Conservation (phyloP, 2,329 filamentous ascomycete species). For the Parastagonospora nodorum region DNA sequence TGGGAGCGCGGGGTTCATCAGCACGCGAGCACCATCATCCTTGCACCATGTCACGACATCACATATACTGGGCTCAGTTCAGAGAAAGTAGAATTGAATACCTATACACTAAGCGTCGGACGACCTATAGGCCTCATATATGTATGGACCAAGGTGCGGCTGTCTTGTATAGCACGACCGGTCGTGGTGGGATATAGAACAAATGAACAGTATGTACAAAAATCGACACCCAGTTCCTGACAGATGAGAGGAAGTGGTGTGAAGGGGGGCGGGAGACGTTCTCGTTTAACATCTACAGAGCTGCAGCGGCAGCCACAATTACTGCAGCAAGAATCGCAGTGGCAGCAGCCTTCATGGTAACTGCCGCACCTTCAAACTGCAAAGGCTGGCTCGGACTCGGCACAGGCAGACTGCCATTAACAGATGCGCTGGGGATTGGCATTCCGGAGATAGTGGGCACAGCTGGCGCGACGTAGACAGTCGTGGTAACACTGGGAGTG, state of each 20-base stretch:
- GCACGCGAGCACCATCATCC: background rate
- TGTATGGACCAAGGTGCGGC: constrained; percentile 9
- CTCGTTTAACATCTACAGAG: constrained; percentile 22
- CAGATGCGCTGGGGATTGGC: constrained; percentile 18
- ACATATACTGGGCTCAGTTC: too few species aligned
- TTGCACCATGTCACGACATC: background rate
- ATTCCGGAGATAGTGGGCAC: constrained; percentile 11
- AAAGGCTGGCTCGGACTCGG: constrained; percentile 16
- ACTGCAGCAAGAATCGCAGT: constrained; percentile 26
- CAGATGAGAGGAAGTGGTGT: background rate
- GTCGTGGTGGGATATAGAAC: constrained; percentile 12
- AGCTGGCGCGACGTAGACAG: constrained; percentile 24
- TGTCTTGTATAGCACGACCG: constrained; percentile 6
- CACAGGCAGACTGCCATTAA: constrained; percentile 24
- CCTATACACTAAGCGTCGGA: background rate
- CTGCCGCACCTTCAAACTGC: constrained; percentile 33
- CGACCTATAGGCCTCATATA: constrained; percentile 9
- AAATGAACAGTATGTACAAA: constrained; percentile 15
- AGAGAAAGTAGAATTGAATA: too few species aligned
- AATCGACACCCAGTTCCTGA: background rate
- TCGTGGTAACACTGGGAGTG: constrained; percentile 29
- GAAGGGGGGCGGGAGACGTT: background rate
- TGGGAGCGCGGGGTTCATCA: constrained; percentile 1
- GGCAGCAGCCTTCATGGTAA: constrained; percentile 16
- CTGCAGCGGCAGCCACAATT: constrained; percentile 21